Percentiles rank a stretch among this genome's conserved stretches.
These are phyloP conservation scores for Torrubiella hemipterigena DNA, from an alignment of 2,329 filamentous ascomycete species.

Conservation along the genomic window DNA sequence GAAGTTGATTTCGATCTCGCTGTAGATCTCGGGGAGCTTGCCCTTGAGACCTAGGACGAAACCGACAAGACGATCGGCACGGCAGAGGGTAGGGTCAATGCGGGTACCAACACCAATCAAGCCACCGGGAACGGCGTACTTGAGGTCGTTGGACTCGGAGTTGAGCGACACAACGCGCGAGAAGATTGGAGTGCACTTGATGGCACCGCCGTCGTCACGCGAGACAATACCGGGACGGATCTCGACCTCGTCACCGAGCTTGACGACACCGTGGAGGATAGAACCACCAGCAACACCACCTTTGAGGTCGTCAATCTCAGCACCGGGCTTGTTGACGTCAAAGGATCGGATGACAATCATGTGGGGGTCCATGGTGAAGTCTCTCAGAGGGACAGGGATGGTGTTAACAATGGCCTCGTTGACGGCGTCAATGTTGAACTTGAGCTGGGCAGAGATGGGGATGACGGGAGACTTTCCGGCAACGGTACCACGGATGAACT, in stretches of 20 bases:
- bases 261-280: conserved; percentile 92
- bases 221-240: conserved; percentile 98
- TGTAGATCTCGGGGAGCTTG: conserved; percentile 90
- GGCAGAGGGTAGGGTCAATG: conserved; percentile 94
- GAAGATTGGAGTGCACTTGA: conserved; percentile 96
- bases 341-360: conserved; percentile 99
- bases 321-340: conserved; percentile 99
- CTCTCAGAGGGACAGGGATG: conserved; percentile 81
- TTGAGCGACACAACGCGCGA: conserved; percentile 90
- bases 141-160: conserved; percentile 95
- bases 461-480: conserved; percentile 92
- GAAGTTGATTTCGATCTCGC: conserved; percentile 98
- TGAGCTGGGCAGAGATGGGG: conserved; percentile 92
- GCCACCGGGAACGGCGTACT: conserved; percentile 94
- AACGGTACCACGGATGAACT: conserved; percentile 96
- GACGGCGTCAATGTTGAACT: conserved; percentile 98
- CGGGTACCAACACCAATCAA: conserved; percentile 96
- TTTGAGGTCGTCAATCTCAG: conserved; percentile 96
- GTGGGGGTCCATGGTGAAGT: conserved; percentile 85
- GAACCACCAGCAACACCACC: conserved; percentile 96
- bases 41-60: conserved; percentile 95
- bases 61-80: conserved; percentile 96
- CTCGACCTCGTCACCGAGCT: conserved; percentile 95
- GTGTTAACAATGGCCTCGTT: conserved; percentile 93
- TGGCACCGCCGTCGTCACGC: conserved; percentile 83